These are phyloP conservation scores for Helichrysum umbraculigerum DNA, from an alignment of 129 eudicot species.

Conservation along the genomic window DNA sequence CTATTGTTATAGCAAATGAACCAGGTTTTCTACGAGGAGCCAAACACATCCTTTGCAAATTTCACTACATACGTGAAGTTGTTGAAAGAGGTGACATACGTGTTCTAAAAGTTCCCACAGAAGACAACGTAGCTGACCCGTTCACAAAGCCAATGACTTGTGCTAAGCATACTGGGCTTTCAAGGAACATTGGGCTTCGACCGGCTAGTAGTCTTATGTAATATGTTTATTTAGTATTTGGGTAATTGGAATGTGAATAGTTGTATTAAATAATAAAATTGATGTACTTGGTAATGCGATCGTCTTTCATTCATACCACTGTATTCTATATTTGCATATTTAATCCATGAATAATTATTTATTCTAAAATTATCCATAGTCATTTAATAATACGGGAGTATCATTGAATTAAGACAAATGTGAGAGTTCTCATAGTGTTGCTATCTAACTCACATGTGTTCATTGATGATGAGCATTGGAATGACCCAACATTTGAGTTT, in stretches of 20 bases:
- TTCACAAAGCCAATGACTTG: neutral
- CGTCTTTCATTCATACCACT: too few species aligned
- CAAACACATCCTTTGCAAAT: too few species aligned
- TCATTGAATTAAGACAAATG: neutral
- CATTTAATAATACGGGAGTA: neutral
- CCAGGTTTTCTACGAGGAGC: too few species aligned
- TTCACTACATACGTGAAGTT: too few species aligned
- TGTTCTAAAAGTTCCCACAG: neutral
- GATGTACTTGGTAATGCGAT: too few species aligned
- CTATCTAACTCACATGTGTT: neutral
- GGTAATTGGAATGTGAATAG: neutral
- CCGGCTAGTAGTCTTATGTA: conserved; percentile 1
- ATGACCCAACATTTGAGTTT: neutral
- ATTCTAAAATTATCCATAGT: neutral
- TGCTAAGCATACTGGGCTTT: neutral
- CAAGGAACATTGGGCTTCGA: conserved; percentile 6
- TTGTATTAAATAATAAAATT: neutral
- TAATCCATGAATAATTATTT: too few species aligned
- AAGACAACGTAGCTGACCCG: neutral
- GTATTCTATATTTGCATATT: too few species aligned
- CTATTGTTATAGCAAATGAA: too few species aligned
- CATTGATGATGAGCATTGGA: neutral
- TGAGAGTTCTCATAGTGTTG: neutral
- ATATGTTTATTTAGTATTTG: neutral
- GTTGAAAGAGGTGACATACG: too few species aligned